These are phyloP conservation scores for Talaromyces stipitatus DNA, from an alignment of 495 filamentous ascomycete species.

Conservation along the genomic window DNA sequence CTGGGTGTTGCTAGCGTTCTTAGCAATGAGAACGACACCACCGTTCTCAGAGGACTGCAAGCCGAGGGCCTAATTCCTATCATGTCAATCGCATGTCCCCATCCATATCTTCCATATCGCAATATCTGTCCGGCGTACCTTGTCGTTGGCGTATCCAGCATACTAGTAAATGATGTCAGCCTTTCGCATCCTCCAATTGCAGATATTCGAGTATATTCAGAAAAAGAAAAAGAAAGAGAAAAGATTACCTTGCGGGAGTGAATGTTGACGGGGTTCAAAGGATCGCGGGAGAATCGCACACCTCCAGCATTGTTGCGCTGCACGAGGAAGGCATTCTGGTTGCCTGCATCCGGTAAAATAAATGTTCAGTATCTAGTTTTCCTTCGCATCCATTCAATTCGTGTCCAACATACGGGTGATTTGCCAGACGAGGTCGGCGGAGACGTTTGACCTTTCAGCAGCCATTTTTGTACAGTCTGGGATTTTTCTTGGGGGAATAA, in stretches of 20 bases:
- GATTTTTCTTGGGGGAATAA: background rate
- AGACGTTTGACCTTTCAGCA: slow-evolving; percentile 54
- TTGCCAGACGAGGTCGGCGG: slow-evolving; percentile 86
- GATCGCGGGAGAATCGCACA: slow-evolving; percentile 85
- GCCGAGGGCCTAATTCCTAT: slow-evolving; percentile 63
- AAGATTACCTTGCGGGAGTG: slow-evolving; percentile 76
- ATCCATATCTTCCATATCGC: slow-evolving; percentile 3
- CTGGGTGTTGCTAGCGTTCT: slow-evolving; percentile 64
- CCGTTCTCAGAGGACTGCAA: slow-evolving; percentile 59
- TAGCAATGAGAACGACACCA: slow-evolving; percentile 68
- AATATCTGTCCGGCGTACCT: slow-evolving; percentile 50
- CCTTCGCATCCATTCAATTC: background rate
- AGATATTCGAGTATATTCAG: background rate
- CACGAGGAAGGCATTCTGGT: slow-evolving; percentile 76
- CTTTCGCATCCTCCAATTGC: slow-evolving; percentile 1
- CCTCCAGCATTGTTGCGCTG: slow-evolving; percentile 73
- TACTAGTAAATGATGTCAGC: slow-evolving; percentile 45
- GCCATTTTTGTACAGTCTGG: slow-evolving; percentile 27
- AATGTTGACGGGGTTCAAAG: slow-evolving; percentile 83
- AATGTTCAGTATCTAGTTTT: background rate
- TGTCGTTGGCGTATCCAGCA: slow-evolving; percentile 83
- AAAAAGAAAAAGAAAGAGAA: no score
- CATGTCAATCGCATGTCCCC: slow-evolving; percentile 5
- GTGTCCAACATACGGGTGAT: slow-evolving; percentile 61
- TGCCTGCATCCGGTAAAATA: slow-evolving; percentile 42